Evolutionary conservation across 768 basidiomycete species (phyloP).

Genomic region (Hericium alpestre): DNA sequence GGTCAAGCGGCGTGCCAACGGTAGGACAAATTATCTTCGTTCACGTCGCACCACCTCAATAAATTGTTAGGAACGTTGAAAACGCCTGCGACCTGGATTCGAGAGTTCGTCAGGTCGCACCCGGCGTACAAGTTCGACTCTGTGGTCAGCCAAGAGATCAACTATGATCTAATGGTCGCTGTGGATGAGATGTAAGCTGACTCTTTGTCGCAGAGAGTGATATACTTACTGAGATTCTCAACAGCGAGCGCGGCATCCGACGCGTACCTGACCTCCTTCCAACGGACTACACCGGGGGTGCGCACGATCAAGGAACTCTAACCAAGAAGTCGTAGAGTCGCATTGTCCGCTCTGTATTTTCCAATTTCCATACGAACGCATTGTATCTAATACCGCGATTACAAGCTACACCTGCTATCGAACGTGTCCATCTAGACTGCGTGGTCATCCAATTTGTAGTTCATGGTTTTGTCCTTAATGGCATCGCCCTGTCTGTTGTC

Average conservation of each 20-base stretch:
- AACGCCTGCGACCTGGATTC: conserved; percentile 90
- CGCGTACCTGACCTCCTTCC: conserved; percentile 17
- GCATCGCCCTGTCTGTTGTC: too few relatives aligned
- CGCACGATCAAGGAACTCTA: background rate
- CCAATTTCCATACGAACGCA: too few relatives aligned
- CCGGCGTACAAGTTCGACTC: conserved; percentile 89
- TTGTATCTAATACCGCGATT: background rate
- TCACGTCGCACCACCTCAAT: background rate
- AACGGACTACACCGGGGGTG: conserved; percentile 10
- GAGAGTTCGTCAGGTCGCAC: conserved; percentile 83
- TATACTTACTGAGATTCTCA: too few relatives aligned
- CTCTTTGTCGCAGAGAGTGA: background rate
- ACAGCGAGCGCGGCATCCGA: conserved; percentile 17
- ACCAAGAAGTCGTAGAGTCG: background rate
- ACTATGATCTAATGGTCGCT: conserved; percentile 84
- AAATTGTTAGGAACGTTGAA: conserved; percentile 50
- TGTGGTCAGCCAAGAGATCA: conserved; percentile 84
- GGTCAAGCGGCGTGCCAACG: conserved; percentile 67
- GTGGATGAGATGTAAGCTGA: conserved; percentile 79
- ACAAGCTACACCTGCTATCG: background rate
- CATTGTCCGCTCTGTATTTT: background rate
- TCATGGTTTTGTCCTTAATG: too few relatives aligned
- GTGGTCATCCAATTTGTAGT: too few relatives aligned
- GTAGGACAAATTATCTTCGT: conserved; percentile 30
- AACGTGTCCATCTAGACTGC: too few relatives aligned